phyloP scores from a whole-genome alignment of 805 yeast genomes.

The Hagleromyces aurorensis region DNA sequence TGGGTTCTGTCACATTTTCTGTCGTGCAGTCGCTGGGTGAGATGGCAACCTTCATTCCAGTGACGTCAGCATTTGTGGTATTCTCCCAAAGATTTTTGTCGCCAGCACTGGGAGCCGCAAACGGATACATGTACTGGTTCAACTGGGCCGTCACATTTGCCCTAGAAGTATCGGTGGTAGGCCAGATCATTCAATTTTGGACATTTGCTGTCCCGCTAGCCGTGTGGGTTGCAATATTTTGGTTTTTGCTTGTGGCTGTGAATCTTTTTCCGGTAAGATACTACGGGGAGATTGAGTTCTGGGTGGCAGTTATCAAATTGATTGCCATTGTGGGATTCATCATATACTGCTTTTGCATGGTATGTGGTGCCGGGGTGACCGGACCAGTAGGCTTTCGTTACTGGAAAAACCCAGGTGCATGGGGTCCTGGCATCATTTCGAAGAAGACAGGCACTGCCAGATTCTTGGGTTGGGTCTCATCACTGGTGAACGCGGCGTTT shows the following conservation, averaged over 20 bases:
- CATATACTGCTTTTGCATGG: slow-evolving; percentile 60
- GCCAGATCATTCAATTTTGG: slow-evolving; percentile 60
- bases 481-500: slow-evolving; percentile 68
- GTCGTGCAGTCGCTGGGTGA: slow-evolving; percentile 72
- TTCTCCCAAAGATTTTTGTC: slow-evolving; percentile 62
- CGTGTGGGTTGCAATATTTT: slow-evolving; percentile 66
- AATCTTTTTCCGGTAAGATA: slow-evolving; percentile 61
- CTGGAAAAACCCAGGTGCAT: slow-evolving; percentile 74
- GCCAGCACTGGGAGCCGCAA: slow-evolving; percentile 66
- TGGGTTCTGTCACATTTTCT: slow-evolving; percentile 56
- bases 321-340: slow-evolving; percentile 66
- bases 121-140: slow-evolving; percentile 70
- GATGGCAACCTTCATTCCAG: slow-evolving; percentile 73
- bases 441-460: slow-evolving; percentile 43
- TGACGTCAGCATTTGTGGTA: slow-evolving; percentile 57
- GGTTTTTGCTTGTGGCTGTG: slow-evolving; percentile 43
- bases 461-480: slow-evolving; percentile 62
- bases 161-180: slow-evolving; percentile 62
- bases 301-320: slow-evolving; percentile 63
- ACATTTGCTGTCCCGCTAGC: slow-evolving; percentile 60
- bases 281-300: slow-evolving; percentile 71
- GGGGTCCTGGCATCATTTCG: slow-evolving; percentile 58
- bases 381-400: slow-evolving; percentile 75
- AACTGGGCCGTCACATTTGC: slow-evolving; percentile 75
- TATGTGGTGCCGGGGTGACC: slow-evolving; percentile 61